Evolutionary conservation across 1,139 yeast genomes (phyloP), one percentile per base, ranked within the genome.

Genomic region (Diutina neorugosa): DNA sequence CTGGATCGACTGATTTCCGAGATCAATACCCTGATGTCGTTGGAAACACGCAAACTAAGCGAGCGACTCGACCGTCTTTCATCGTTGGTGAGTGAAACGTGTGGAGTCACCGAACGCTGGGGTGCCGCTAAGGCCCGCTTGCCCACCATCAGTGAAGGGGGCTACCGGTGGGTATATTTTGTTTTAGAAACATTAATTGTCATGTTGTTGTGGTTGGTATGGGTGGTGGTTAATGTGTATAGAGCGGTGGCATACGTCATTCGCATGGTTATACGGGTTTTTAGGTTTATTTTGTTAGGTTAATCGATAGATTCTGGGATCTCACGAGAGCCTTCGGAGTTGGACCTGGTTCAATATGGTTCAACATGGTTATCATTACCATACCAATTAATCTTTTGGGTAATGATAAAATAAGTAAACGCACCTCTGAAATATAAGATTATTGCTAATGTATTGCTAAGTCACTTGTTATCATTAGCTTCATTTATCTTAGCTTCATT

Each of bases 1-100:
- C 82, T 91, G 54, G 96, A 89, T 65, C 73, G 95, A 57, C 77
- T 87, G 21, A 78, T 86, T 55, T 86, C 93, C 58, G 96, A 87
- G 62, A 84, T 89, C 56, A 87, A 85, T 65, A 89, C 96, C 0
- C 84, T 94, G 0, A 69, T 88, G 53, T 80, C 90, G 34, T 68
- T 88, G 53, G 88, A 86, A 60, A 69, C 87, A 46, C 72, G 95
- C 54, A 80, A 82, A 57, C 70, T 86, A n/a, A 78, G 78, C 52
- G 95, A 87, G 62, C 75, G 82, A 52, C 69, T 84, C 27, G 95
- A 86, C 56, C 76, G 74, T 51, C 68, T 84, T 52, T 76, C 77
- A 54, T 57, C 60, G 3, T 67, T 73, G 8, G 59, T 73, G 18
- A 27, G 16, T 12, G n/a, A 16, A 20, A n/a, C 27, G 21, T 42